Base-by-base conservation (phyloP, 495 filamentous ascomycete species). In the Penicillium angulare region DNA sequence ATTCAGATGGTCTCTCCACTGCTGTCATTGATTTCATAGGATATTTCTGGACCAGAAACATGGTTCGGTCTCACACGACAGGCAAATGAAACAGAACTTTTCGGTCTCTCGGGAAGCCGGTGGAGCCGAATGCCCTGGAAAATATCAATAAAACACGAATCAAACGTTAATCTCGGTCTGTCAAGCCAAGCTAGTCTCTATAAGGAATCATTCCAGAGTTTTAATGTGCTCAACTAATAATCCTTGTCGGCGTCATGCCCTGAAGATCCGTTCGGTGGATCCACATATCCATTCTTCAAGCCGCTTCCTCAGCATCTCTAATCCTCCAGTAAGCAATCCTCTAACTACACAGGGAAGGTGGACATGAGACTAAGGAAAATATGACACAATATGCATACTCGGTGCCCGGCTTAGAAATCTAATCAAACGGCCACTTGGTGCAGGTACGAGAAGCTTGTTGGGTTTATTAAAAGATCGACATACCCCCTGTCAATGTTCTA, bases 351-450 rank as follows among this genome's bases (percentile, higher is more conserved):
- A 21, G 16, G 51, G 51, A 43, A 53, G 38, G 44, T 49, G 18
- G 38, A 21, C 44, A 36, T 39, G 27, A 31, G 13, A 31, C 27
- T 40, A 35, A 40, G 47, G 17, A 39, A 43, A 24, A 42, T 32
- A 53, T 53, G 44, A 49, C 51, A 53, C 20, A 43, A 34, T 38
- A 26, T 53, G 44, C 38, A 24, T 10, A 52, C 12, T 10, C 20
- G 24, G 9, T 39, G 5, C 36, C 36, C 20, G 38, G 12, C 38
- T 24, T 13, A 24, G 13, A 23, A 24, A 15, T 1, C 12, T 26
- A 23, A 17, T 41, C 12, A n/a, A 41, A 18, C 22, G 38, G 21
- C 38, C 38, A 41, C 38, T 41, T 8, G 9, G 5, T 15, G 8
- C 17, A 22, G 18, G 22, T 3, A 24, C 7, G 7, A 20, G 23